Base-by-base conservation (phyloP, 768 basidiomycete species). In the Russula brevipes region DNA sequence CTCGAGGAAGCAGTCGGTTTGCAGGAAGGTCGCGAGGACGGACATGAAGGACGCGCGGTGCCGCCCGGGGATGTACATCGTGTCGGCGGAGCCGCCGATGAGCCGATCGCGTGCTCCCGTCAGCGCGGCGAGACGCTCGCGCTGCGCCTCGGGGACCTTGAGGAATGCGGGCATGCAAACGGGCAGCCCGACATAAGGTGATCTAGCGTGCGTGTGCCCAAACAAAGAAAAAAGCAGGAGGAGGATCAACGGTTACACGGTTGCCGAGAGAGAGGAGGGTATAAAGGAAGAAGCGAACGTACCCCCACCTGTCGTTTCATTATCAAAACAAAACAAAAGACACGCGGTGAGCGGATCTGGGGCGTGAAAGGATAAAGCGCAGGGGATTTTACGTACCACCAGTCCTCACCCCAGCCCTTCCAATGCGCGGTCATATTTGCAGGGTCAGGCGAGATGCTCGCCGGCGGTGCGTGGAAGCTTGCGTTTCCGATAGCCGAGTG, bases 1-100 rank as follows among this genome's bases (percentile, higher is more conserved):
- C 66, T 82, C 80, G 36, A 80, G 66, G 71, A 82, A 82, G 65
- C 79, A 81, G 39, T 76, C 53, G 10, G 80, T 81, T 65, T 79
- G 75, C 24, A 82, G 73, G 70, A 82, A 82, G 17, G 75, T 66
- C 0, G 71, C 77, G 11, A 81, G 70, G 10, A 75, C 70, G 16
- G 78, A 75, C 74, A 80, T 75, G 70, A 81, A 78, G 7, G 67
- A 59, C 12, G 58, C 59, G 41, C 76, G 74, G 59, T 78, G 77
- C 2, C 74, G 73, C 12, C 77, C 77, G 6, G 81, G 81, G 50
- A 81, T 75, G 66, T 82, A 81, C 57, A 81, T 57, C 53, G 80
- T 82, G 61, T 81, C 80, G 17, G 72, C 76, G 0, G 79, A 81
- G 14, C 81, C 81, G 19, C 80, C 80, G 42, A 82, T 72, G 33